Base-by-base conservation (phyloP, 73 alveolate species). In the Paramecium sonneborni region DNA sequence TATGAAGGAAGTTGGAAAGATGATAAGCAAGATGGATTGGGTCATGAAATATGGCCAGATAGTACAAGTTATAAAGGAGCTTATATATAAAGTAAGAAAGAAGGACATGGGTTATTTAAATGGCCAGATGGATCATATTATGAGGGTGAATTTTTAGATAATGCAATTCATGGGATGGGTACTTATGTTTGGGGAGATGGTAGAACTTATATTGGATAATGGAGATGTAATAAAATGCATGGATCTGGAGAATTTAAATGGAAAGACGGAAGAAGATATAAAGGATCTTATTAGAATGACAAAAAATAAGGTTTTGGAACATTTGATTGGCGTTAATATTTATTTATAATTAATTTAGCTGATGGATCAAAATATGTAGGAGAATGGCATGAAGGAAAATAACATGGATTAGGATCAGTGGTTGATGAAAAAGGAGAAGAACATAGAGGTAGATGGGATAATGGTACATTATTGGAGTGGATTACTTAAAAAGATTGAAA, bases 181-280 rank as follows among this genome's bases (percentile, higher is more conserved):
- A 90, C 89, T 21, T 96, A 96, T 93, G 95, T 74, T 34, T 96
- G 98, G 97, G 97, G 95, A 26, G 97, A 96, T 95, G 96, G 96
- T 0, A 93, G 97, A 96, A 93, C 58, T 30, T 96, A 90, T 92
- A 87, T 88, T 20, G 98, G 98, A 0, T 95, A 93, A 95, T 96
- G 98, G 95, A 91, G 86, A 62, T 14, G 76, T 18, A 90, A 90
- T 57, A 88, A 93, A 92, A 93, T 93, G 96, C 94, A 86, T 62
- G 96, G 96, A 32, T 34, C 8, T 10, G 96, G 96, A 30, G 90
- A 57, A 21, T 94, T 92, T 67, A 85, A 76, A 56, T 94, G 96
- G 96, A 76, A 93, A 20, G 94, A 92, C 76, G 97, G 97, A 18
- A 94, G 97, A 85, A 56, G 39, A 69, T 94, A 93, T 74, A 38